Percentiles rank a stretch among this genome's conserved stretches.
Conservation (phyloP, 495 filamentous ascomycete species). For the Trypethelium eluteriae region DNA sequence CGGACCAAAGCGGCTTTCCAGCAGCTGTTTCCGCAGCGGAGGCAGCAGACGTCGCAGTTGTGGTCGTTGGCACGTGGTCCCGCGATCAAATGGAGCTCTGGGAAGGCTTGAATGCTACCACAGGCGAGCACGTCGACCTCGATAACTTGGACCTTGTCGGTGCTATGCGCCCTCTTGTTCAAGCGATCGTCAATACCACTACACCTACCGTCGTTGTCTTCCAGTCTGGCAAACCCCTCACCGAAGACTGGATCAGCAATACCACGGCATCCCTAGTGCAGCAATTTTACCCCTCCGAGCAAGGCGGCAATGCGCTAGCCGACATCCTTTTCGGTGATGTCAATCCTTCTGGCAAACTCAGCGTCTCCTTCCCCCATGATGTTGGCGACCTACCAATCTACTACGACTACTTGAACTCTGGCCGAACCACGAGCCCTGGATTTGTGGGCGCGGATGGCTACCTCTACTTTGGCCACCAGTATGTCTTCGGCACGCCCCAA, state of each 20-base stretch:
- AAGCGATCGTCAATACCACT: slow-evolving; percentile 55
- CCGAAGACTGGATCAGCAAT: slow-evolving; percentile 57
- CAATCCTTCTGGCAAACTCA: slow-evolving; percentile 37
- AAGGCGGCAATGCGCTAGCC: slow-evolving; percentile 36
- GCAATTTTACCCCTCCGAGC: slow-evolving; percentile 64
- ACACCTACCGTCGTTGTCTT: slow-evolving; percentile 64
- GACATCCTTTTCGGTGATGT: slow-evolving; percentile 30
- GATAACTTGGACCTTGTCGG: slow-evolving; percentile 56
- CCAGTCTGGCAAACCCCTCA: slow-evolving; percentile 61
- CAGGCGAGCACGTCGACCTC: slow-evolving; percentile 64
- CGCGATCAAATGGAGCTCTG: slow-evolving; percentile 61
- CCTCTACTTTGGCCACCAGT: slow-evolving; percentile 56
- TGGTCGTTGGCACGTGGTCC: slow-evolving; percentile 68
- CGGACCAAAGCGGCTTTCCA: slow-evolving; percentile 52
- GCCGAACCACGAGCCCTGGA: slow-evolving; percentile 48
- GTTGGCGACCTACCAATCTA: slow-evolving; percentile 60
- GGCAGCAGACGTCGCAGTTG: slow-evolving; percentile 60
- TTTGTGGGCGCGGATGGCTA: slow-evolving; percentile 46
- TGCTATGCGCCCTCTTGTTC: slow-evolving; percentile 57
- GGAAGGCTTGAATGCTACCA: slow-evolving; percentile 60
- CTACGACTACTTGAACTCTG: slow-evolving; percentile 65
- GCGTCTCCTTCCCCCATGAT: slow-evolving; percentile 51
- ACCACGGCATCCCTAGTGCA: slow-evolving; percentile 54
- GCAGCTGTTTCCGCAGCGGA: slow-evolving; percentile 56
- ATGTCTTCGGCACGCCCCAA: slow-evolving; percentile 39